These are phyloP conservation scores for Lichtheimia hyalospora DNA, from an alignment of 371 early-diverging fungal genomes.

Conservation along the genomic window DNA sequence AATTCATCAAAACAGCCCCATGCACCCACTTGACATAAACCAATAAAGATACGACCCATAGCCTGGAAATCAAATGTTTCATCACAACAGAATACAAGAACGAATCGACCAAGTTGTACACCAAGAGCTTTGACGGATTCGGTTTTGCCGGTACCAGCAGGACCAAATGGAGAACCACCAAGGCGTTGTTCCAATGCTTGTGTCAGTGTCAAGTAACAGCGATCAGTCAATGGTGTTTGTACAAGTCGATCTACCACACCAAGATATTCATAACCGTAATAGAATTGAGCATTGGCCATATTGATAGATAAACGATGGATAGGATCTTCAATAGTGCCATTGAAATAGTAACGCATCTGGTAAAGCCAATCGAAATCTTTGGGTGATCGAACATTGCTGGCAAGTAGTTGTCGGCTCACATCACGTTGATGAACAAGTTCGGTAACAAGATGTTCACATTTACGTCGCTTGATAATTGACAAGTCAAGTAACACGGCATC, in stretches of 20 bases:
- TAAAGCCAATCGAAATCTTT: conserved; percentile 95
- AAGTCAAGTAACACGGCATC: conserved; percentile 91
- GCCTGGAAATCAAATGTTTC: conserved; percentile 99
- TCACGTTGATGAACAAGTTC: conserved; percentile 98
- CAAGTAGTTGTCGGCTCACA: conserved; percentile 77
- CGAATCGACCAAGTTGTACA: conserved; percentile 93
- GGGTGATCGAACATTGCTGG: conserved; percentile 52
- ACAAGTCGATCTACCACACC: conserved; percentile 96
- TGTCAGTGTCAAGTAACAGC: conserved; percentile 96
- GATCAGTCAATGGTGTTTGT: conserved; percentile 97
- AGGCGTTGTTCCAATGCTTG: conserved; percentile 92
- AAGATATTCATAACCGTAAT: conserved; percentile 97
- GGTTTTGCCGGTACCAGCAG: conserved; percentile 98
- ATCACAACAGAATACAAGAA: conserved; percentile 99
- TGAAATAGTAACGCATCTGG: conserved; percentile 95
- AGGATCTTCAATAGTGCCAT: conserved; percentile 62
- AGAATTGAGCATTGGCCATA: conserved; percentile 95
- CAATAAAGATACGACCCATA: conserved; percentile 99
- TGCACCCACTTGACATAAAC: conserved; percentile 96
- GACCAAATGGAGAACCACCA: conserved; percentile 98
- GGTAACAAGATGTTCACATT: conserved; percentile 97
- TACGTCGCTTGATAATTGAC: conserved; percentile 80
- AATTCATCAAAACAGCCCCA: conserved; percentile 99
- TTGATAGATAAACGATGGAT: conserved; percentile 73
- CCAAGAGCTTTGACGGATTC: conserved; percentile 98